Conservation (phyloP, 1,284 basidiomycete genomes). For the Apiotrichum montevideense region DNA sequence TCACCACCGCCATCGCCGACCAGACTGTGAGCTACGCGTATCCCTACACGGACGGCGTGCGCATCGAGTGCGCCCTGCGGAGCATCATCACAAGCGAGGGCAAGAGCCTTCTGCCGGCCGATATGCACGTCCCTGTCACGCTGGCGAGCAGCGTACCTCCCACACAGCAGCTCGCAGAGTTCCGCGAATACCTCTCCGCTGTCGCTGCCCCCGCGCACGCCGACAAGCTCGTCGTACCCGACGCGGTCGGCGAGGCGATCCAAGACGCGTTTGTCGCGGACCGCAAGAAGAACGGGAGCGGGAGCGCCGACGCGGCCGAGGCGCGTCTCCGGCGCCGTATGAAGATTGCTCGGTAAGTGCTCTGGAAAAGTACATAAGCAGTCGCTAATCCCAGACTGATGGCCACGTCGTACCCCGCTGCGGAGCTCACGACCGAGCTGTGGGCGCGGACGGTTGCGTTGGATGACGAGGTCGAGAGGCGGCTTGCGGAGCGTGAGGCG, state of each 20-base stretch:
- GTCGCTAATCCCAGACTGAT: conserved; percentile 21
- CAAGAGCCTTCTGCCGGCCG: conserved; percentile 42
- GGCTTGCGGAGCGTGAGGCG: conserved; percentile 14
- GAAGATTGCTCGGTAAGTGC: conserved; percentile 34
- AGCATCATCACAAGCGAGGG: conserved; percentile 37
- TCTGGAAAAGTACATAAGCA: background rate
- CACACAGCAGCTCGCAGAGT: conserved; percentile 14
- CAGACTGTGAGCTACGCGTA: conserved; percentile 43
- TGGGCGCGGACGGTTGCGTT: conserved; percentile 33
- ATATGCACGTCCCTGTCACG: conserved; percentile 27
- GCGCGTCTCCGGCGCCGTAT: conserved; percentile 38
- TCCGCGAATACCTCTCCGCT: conserved; percentile 27
- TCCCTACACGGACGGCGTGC: conserved; percentile 43
- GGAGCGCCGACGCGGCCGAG: conserved; percentile 26
- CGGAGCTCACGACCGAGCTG: conserved; percentile 22
- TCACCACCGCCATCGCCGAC: conserved; percentile 30
- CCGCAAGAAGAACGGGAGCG: conserved; percentile 20
- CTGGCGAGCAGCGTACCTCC: background rate
- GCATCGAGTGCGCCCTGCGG: conserved; percentile 39
- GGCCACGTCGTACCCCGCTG: conserved; percentile 30
- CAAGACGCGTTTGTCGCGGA: conserved; percentile 39
- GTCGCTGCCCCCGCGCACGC: conserved; percentile 19
- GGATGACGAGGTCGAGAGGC: conserved; percentile 30
- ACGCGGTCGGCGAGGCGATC: conserved; percentile 30
- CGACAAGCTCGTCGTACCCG: conserved; percentile 30